Evolutionary conservation across 2,329 filamentous ascomycete species (phyloP), one percentile per base, ranked within the genome.

Genomic region (Botryosphaeria agaves): DNA sequence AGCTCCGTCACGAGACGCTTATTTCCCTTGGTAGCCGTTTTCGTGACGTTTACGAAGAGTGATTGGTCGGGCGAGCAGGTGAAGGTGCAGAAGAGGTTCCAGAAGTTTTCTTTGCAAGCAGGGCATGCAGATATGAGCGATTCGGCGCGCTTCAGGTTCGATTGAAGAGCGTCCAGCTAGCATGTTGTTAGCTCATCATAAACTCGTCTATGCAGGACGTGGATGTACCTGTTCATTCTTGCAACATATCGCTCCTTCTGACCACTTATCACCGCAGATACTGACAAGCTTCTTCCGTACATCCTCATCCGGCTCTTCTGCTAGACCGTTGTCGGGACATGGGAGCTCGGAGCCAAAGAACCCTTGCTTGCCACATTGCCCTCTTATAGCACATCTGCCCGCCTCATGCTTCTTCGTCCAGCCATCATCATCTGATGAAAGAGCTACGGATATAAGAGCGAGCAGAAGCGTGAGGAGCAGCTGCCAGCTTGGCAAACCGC

Each of bases 61-160:
- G 84, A 94, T 52, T 98, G 89, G 46, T 98, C 79, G 5, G 91
- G 87, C 4, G 89, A 98, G 60, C 91, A 98, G 2, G 85, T 95
- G 48, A 98, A 95, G 4, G 84, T 91, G 59, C 89, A 98, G 55
- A 98, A 98, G 26, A 91, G 65, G 59, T 98, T 92, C 64, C 82
- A 95, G 62, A 98, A 98, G 62, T 98, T 98, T 45, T 85, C 78
- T 55, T 89, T 92, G 68, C 89, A 98, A 18, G 91, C 89, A 2
- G 89, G 89, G 51, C 89, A 98, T 7, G 84, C 83, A 16, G 84
- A 76, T 49, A 98, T 84, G 47, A 98, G 78, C 35, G 77, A 74
- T 43, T 85, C 83, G 2, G 84, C 87, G 14, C 82, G 82, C 41
- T 81, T 77, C 34, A 98, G 67, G 46, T 93, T 91, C 36, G 71